Conservation (phyloP, 495 filamentous ascomycete species). For the Trichoderma asperelloides region DNA sequence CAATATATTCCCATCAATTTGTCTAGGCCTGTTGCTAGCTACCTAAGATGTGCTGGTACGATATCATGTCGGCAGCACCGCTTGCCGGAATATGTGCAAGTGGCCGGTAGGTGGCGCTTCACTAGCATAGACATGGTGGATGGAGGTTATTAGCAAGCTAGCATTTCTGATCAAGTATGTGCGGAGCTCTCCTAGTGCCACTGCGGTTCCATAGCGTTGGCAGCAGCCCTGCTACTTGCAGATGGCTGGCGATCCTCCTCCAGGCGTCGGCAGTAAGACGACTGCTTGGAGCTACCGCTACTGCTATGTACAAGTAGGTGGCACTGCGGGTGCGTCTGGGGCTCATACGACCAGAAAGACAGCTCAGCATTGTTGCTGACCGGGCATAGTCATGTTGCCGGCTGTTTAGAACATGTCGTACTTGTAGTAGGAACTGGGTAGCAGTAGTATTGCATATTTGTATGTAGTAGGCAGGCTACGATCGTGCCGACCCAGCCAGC, state of each 20-base stretch:
- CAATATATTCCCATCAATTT: no score
- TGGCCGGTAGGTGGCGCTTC: background rate
- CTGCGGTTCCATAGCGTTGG: background rate
- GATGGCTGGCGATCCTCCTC: background rate
- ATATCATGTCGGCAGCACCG: background rate
- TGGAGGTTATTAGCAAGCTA: background rate
- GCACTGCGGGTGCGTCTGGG: background rate
- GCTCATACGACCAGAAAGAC: background rate
- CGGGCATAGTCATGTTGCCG: no score
- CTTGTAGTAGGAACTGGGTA: background rate
- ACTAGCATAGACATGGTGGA: background rate
- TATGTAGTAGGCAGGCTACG: no score
- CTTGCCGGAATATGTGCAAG: background rate
- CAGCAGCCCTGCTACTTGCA: constrained; percentile 4
- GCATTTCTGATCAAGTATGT: background rate
- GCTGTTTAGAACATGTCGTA: no score
- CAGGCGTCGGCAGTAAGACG: background rate
- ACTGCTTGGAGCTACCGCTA: no score
- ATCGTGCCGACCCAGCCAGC: background rate
- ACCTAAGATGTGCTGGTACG: no score
- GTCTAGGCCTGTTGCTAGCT: no score
- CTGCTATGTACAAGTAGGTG: no score
- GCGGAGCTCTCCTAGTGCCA: background rate
- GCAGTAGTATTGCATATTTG: no score
- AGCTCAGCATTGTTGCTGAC: no score